Evolutionary conservation across 768 basidiomycete species (phyloP).

Genomic region (Lentinula lateritia): DNA sequence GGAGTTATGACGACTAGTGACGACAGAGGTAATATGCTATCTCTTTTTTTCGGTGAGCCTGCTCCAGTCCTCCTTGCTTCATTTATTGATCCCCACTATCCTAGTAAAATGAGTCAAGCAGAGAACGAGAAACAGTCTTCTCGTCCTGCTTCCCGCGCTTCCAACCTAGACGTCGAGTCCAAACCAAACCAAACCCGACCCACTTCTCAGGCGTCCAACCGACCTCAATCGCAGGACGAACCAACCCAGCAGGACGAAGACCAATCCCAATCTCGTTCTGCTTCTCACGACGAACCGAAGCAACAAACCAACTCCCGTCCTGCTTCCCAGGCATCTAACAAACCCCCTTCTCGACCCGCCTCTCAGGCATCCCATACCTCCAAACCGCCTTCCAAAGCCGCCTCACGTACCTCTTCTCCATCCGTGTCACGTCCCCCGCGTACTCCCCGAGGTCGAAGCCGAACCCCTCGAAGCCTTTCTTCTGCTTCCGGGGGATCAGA

Average conservation of each 20-base stretch:
- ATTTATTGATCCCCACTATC: no score
- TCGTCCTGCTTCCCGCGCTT: no score
- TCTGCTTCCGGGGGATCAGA: neutral
- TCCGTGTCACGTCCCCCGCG: neutral
- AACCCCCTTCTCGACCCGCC: neutral
- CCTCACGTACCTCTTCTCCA: neutral
- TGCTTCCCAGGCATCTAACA: neutral
- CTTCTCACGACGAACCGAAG: neutral
- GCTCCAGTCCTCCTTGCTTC: no score
- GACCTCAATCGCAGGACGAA: no score
- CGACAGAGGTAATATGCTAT: no score
- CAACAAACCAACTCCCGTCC: neutral
- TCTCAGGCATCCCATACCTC: neutral
- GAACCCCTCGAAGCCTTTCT: neutral
- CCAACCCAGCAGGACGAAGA: neutral
- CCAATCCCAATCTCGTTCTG: neutral
- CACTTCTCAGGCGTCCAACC: no score
- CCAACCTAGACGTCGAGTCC: no score
- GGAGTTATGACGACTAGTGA: no score
- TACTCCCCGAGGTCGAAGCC: neutral
- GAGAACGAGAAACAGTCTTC: no score
- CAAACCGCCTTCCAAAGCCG: neutral
- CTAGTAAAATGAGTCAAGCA: no score
- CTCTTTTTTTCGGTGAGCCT: no score
- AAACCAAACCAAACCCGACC: no score